Base-by-base conservation (phyloP, 257 asterid species). In the Scutellaria galericulata region DNA sequence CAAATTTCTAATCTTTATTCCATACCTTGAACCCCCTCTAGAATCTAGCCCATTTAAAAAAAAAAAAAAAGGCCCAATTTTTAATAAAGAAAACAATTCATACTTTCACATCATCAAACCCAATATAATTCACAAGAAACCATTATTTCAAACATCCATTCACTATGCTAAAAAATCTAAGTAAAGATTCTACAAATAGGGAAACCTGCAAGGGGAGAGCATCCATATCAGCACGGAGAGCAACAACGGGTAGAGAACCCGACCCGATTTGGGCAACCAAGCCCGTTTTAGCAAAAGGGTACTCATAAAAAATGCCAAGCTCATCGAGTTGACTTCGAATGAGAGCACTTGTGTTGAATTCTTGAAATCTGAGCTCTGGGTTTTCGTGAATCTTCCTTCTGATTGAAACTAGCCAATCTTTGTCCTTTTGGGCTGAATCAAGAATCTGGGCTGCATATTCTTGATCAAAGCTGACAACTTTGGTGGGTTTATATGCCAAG, bases 181-280 rank as follows among this genome's bases (percentile, higher is more conserved):
- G 35, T 8, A 12, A 51, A 35, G 8, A 27, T 8, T 14, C 45
- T 3, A 10, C 20, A 10, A 7, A 31, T 13, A 24, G 67, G 53
- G 7, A 59, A 42, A 48, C 96, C 91, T 92, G 93, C 74, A 88
- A 5, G 9, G 96, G 93, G 41, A 92, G 90, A 68, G 96, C 97
- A 80, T 92, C 97, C 93, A 89, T 89, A 56, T 92, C 97, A 69
- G 97, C 97, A 74, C 96, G 89, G 0, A 92, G 78, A 75, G 97
- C 96, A 73, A 89, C 88, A 39, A 92, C 83, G 69, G 96, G 97
- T 7, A 81, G 81, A 39, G 74, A 76, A 68, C 96, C 92, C 63
- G 89, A 78, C 66, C 96, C 96, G 68, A 92, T 84, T 78, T 77
- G 90, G 75, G 96, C 97, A 58, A 92, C 97, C 78, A 92, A 18